Base-by-base conservation (phyloP, 2,329 filamentous ascomycete species). In the Fusarium sp. region DNA sequence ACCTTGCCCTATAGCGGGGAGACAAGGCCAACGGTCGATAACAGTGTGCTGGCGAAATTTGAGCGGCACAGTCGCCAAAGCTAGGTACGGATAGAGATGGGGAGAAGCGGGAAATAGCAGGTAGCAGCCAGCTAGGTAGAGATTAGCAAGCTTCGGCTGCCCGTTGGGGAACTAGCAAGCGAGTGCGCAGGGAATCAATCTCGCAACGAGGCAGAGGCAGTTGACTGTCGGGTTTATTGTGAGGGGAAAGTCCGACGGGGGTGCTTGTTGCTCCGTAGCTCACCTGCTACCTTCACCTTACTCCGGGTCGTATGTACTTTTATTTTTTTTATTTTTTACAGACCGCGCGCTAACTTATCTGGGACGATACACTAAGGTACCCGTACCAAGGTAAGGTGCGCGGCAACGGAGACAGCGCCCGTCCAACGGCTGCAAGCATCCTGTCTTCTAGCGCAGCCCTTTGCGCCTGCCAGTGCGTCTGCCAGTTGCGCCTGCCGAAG, bases 401-500 rank as follows among this genome's bases (percentile, higher is more conserved):
- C 68, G 58, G 69, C 59, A 71, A 60, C 60, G 48, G 65, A 56
- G 48, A 55, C n/a, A 47, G 44, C 55, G 69, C 28, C 56, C 46
- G 56, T 28, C 46, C 52, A 60, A 70, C 62, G 64, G 68, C 50
- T 58, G 52, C 67, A 65, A 51, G 67, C 63, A 60, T 44, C 65
- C 65, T 65, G 51, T 60, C 56, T 71, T 71, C 68, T 71, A 71
- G 65, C 68, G 68, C 57, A 62, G 46, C 18, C 50, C 56, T 34
- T 56, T 71, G 62, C 67, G 67, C 48, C 66, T 59, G 46, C 56
- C 39, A 59, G 56, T n/a, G n/a, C n/a, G n/a, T n/a, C n/a, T n/a
- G n/a, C n/a, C n/a, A n/a, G n/a, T 58, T 59, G 56, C 51, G 58
- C 58, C 51, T 71, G 68, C 61, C 68, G 68, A 69, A 65, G 68